Base-by-base conservation (phyloP, 371 early-diverging fungal species). In the Chytridium lagenaria region DNA sequence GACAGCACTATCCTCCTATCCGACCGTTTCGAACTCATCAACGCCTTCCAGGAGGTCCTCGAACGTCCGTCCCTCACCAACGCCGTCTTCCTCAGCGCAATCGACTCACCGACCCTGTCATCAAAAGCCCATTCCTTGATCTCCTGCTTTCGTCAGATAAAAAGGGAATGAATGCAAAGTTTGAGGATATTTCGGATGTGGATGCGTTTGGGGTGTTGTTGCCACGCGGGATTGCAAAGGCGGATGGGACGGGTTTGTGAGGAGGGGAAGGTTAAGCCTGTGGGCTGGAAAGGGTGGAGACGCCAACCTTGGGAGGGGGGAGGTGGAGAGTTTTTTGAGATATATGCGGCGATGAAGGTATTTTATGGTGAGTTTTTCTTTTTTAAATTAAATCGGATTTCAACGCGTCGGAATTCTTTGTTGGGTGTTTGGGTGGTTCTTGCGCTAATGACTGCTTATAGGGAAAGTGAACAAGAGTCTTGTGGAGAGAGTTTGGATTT, bases 221-320 rank as follows among this genome's bases (percentile, higher is more conserved):
- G 15, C 61, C n/a, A n/a, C n/a, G n/a, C n/a, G n/a, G n/a, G n/a
- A n/a, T n/a, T n/a, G n/a, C n/a, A n/a, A n/a, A n/a, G n/a, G n/a
- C 73, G 39, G 16, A 66, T 34, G 15, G 22, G 12, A 28, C 72
- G n/a, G 63, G 69, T 1, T 75, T 75, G 19, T 74, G 69, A 1
- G 52, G 68, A 33, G 69, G 71, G 28, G 78, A 78, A 66, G 75
- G 72, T n/a, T n/a, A n/a, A n/a, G n/a, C n/a, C n/a, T n/a, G n/a
- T 55, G 71, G 51, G 69, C 72, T 5, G 50, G 67, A 31, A 52
- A 71, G 37, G 28, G 26, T 28, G 67, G 38, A 2, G 49, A 59
- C 37, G 70, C 77, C 7, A 49, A 68, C 36, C 55, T 26, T 40
- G 23, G 52, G 52, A 22, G 5, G 36, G 28, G n/a, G 15, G 30